These are phyloP conservation scores for Leptographium wingfieldii DNA, from an alignment of 2,329 filamentous ascomycete genomes.

Conservation along the genomic window DNA sequence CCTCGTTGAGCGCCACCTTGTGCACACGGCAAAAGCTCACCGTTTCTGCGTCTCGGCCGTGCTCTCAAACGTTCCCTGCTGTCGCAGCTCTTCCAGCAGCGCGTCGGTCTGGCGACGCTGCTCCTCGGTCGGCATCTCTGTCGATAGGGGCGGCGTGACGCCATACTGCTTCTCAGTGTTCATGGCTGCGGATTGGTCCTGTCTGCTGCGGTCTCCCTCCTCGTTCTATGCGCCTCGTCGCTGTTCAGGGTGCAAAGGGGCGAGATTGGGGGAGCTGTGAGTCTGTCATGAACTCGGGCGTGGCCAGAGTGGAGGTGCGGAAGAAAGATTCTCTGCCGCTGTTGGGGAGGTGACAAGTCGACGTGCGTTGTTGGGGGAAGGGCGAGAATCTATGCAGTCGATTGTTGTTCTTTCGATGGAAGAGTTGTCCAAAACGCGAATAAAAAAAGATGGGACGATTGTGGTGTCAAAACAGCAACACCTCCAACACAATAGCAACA, in stretches of 20 bases:
- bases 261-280: not conserved
- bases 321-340: not conserved
- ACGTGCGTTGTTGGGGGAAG: not conserved
- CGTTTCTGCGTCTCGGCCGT: conserved; percentile 72
- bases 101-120: conserved; percentile 68
- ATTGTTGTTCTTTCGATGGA: not conserved
- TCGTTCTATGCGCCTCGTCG: not conserved
- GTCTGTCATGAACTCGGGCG: not conserved
- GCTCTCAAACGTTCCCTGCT: conserved; percentile 84
- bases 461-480: not conserved
- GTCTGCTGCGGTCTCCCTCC: not conserved
- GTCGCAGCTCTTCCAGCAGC: conserved; percentile 72
- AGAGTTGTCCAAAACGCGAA: not conserved
- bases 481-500: not conserved
- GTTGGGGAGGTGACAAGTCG: not conserved
- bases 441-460: not conserved
- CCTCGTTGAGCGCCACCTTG: not conserved
- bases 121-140: conserved; percentile 57
- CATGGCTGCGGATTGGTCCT: conserved; percentile 5
- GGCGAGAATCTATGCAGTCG: not conserved
- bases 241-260: not conserved
- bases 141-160: conserved; percentile 75
- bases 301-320: not conserved
- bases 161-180: conserved; percentile 33
- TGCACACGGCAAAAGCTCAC: conserved; percentile 26